A percentile compares a stretch with the other conserved stretches of the same genome.
Conservation (phyloP, 441 rosid species). For the Erysimum pusillum region DNA sequence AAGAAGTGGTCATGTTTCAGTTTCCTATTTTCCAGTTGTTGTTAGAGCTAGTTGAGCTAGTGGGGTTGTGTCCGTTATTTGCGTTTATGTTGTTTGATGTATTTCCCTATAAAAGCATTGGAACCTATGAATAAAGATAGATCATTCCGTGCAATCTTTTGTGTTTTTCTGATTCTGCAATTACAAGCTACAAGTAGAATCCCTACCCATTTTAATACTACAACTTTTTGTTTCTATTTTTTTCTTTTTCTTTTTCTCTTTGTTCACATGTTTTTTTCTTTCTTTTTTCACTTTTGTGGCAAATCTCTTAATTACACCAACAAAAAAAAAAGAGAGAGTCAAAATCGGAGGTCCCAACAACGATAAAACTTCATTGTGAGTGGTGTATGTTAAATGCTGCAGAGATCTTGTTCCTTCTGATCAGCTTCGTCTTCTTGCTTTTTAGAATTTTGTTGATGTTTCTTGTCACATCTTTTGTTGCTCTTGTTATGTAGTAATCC, state of each 20-base stretch:
- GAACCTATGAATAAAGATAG: too few species aligned
- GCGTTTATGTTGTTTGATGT: too few species aligned
- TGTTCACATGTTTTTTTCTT: constrained; percentile 12
- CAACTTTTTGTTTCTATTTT: constrained; percentile 17
- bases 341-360: constrained; percentile 38
- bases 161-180: too few species aligned
- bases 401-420: constrained; percentile 39
- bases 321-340: constrained; percentile 6
- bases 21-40: too few species aligned
- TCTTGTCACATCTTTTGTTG: constrained; percentile 26
- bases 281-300: constrained; percentile 7
- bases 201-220: constrained; percentile 28
- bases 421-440: constrained; percentile 43
- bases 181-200: constrained; percentile 20
- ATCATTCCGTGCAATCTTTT: too few species aligned
- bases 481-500: constrained; percentile 21
- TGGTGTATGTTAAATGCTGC: constrained; percentile 41
- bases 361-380: constrained; percentile 22
- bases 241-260: neutral
- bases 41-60: too few species aligned
- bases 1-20: too few species aligned
- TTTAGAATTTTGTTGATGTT: constrained; percentile 42
- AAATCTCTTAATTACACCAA: neutral
- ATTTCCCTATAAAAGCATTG: too few species aligned
- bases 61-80: too few species aligned